A percentile compares a stretch with the other conserved stretches of the same genome.
These are phyloP conservation scores for Nemania serpens DNA, from an alignment of 2,329 filamentous ascomycete genomes.

Conservation along the genomic window DNA sequence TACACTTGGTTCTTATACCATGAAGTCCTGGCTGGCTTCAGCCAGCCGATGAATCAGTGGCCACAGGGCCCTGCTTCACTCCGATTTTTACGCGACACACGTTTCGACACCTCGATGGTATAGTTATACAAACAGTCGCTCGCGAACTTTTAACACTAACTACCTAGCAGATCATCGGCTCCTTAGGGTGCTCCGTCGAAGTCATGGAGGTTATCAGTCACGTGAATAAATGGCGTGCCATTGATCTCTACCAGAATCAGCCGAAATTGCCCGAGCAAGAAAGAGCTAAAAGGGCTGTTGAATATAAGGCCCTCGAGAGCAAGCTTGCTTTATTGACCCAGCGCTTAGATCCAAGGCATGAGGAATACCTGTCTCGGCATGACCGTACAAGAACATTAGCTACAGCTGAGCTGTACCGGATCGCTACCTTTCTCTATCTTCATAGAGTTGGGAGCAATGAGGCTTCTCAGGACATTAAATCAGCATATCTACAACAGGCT, in stretches of 20 bases:
- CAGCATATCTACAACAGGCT: slow-evolving; percentile 42
- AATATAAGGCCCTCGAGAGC: slow-evolving; percentile 37
- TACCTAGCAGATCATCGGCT: slow-evolving; percentile 49
- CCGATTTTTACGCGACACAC: slow-evolving; percentile 38
- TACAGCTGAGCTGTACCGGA: slow-evolving; percentile 57
- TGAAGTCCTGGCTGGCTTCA: slow-evolving; percentile 51
- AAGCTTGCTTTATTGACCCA: slow-evolving; percentile 38
- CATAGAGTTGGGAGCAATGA: slow-evolving; percentile 38
- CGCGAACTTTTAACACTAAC: slow-evolving; percentile 11
- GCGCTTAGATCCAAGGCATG: slow-evolving; percentile 37
- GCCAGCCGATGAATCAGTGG: slow-evolving; percentile 41
- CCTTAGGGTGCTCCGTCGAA: slow-evolving; percentile 53
- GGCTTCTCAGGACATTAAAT: slow-evolving; percentile 35
- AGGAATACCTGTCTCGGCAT: slow-evolving; percentile 37
- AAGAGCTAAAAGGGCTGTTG: slow-evolving; percentile 36
- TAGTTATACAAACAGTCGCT: neutral
- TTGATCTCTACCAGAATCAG: slow-evolving; percentile 39
- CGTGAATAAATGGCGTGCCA: slow-evolving; percentile 45
- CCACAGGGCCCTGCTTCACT: slow-evolving; percentile 37
- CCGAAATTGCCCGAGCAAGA: slow-evolving; percentile 35
- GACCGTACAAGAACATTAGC: slow-evolving; percentile 42
- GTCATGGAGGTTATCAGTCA: slow-evolving; percentile 50
- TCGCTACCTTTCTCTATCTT: slow-evolving; percentile 52
- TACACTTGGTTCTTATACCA: slow-evolving; percentile 55
- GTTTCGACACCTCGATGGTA: slow-evolving; percentile 42